These are phyloP conservation scores for Carpinus fangiana DNA, from an alignment of 306 rosid genomes.

Conservation along the genomic window DNA sequence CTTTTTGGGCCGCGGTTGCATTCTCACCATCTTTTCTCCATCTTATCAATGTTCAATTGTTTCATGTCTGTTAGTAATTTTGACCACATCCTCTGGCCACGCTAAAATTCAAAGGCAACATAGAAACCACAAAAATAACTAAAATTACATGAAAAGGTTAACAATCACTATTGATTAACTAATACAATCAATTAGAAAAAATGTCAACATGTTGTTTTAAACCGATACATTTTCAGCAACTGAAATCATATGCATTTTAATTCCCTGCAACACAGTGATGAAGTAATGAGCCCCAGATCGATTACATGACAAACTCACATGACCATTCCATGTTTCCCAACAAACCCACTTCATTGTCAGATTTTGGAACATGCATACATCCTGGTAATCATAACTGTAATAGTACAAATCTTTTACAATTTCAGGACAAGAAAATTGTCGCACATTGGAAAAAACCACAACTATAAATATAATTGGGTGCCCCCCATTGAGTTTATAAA, in stretches of 20 bases:
- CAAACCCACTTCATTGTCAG: not conserved
- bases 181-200: conserved; percentile 24
- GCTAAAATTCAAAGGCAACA: conserved; percentile 68
- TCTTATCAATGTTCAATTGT: conserved; percentile 66
- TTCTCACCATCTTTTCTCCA: too few species aligned
- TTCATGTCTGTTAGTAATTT: conserved; percentile 70
- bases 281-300: not conserved
- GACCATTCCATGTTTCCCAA: not conserved
- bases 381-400: too few species aligned
- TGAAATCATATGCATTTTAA: conserved; percentile 80
- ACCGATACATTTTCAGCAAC: conserved; percentile 68
- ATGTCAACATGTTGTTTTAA: conserved; percentile 25
- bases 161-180: not conserved
- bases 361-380: not conserved
- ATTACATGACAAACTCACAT: not conserved
- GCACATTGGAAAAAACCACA: too few species aligned
- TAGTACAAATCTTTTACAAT: too few species aligned
- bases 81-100: conserved; percentile 81
- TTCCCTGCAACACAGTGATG: conserved; percentile 41
- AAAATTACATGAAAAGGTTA: conserved; percentile 38
- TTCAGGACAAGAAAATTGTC: too few species aligned
- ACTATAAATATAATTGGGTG: too few species aligned
- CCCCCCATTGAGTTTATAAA: too few species aligned
- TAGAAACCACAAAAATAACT: conserved; percentile 46
- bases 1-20: too few species aligned